phyloP scores from a whole-genome alignment of 306 rosid genomes.

The Sesbania bispinosa region DNA sequence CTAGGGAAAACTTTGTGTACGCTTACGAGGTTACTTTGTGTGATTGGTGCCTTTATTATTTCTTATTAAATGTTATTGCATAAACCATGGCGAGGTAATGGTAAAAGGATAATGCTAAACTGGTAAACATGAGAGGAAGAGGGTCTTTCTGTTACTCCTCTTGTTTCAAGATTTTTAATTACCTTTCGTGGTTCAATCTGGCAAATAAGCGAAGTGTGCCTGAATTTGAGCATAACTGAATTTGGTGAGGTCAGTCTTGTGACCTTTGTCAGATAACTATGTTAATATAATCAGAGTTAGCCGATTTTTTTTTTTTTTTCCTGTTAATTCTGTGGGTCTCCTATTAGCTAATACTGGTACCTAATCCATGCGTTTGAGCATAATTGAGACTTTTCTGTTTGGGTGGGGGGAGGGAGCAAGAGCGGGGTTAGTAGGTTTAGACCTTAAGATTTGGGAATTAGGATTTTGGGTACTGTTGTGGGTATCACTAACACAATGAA shows the following conservation, averaged over 20 bases:
- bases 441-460: not conserved
- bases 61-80: not conserved
- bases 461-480: not conserved
- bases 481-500: not conserved
- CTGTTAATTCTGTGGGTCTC: not conserved
- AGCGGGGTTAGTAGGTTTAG: not conserved
- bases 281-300: not conserved
- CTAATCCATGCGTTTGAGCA: constrained; percentile 3
- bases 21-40: constrained; percentile 60
- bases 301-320: not conserved
- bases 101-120: not conserved
- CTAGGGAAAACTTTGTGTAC: constrained; percentile 50
- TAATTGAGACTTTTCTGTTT: not conserved
- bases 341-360: not conserved
- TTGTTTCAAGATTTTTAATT: not conserved
- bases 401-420: not conserved
- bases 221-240: constrained; percentile 12
- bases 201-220: not conserved
- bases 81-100: not conserved
- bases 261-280: not conserved
- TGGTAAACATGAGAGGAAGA: not conserved
- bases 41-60: not conserved
- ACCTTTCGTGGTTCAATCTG: not conserved
- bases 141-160: not conserved
- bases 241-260: not conserved